phyloP scores from a whole-genome alignment of 495 filamentous ascomycete species.

The Penicillium goetzii region DNA sequence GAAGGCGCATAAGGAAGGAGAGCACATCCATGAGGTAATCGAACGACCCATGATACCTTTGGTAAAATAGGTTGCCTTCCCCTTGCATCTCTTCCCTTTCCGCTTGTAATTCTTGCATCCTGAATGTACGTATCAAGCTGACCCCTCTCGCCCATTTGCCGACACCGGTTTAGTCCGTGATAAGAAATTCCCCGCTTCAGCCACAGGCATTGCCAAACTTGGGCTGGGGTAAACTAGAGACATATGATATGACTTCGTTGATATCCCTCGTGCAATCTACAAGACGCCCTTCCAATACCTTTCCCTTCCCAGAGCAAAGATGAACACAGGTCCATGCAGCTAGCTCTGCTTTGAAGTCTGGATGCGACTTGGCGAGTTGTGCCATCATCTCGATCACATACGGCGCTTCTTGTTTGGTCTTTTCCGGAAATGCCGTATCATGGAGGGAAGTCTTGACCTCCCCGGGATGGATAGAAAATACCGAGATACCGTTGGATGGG shows the following conservation, averaged over 20 bases:
- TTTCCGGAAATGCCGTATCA: neutral
- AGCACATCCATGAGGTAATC: too few species aligned
- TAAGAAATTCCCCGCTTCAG: neutral
- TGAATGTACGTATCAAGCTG: neutral
- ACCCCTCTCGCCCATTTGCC: neutral
- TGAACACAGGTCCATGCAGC: neutral
- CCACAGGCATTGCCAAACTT: neutral
- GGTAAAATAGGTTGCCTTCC: too few species aligned
- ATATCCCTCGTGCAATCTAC: conserved; percentile 1
- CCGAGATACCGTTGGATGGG: neutral
- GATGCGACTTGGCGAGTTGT: neutral
- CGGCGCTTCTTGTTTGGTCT: neutral
- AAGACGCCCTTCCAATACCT: neutral
- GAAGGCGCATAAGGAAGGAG: too few species aligned
- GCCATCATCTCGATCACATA: neutral
- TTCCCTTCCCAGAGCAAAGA: neutral
- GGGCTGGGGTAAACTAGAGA: neutral
- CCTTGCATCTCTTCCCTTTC: too few species aligned
- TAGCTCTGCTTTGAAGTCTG: neutral
- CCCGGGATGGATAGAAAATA: neutral
- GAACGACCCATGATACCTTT: too few species aligned
- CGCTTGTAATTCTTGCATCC: too few species aligned
- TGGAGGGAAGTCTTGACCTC: neutral
- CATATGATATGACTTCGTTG: neutral
- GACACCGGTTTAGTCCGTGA: neutral